A percentile compares a stretch with the other conserved stretches of the same genome.
These are phyloP conservation scores for Pythium diclinum DNA, from an alignment of 352 stramenopile genomes.

Conservation along the genomic window DNA sequence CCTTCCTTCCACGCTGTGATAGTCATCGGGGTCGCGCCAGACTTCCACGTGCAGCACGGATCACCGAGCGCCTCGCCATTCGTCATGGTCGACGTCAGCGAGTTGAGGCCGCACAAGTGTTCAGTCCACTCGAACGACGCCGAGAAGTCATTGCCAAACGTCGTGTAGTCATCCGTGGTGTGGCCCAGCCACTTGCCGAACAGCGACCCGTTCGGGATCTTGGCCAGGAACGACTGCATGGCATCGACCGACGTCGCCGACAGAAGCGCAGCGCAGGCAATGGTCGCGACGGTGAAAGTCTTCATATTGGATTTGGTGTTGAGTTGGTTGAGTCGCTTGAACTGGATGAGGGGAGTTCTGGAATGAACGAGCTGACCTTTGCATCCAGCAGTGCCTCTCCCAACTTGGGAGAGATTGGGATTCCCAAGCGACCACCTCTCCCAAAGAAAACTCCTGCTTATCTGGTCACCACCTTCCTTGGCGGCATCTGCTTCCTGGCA, in stretches of 20 bases:
- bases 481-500: too few species aligned
- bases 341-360: too few species aligned
- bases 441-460: too few species aligned
- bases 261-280: constrained; percentile 10
- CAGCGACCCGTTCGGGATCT: constrained; percentile 18
- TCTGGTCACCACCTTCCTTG: too few species aligned
- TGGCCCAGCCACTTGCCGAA: constrained; percentile 22
- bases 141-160: constrained; percentile 16
- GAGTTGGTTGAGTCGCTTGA: not conserved
- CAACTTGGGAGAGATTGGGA: too few species aligned
- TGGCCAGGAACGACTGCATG: constrained; percentile 13
- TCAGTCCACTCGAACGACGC: constrained; percentile 8
- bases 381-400: too few species aligned
- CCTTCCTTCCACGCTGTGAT: constrained; percentile 14
- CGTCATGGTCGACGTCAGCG: constrained; percentile 7
- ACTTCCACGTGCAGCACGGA: constrained; percentile 21
- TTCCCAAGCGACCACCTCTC: not conserved
- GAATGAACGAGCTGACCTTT: too few species aligned
- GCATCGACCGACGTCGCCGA: not conserved
- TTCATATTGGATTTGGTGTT: constrained; percentile 9
- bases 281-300: not conserved
- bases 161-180: constrained; percentile 6
- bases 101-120: constrained; percentile 5
- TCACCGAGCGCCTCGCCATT: constrained; percentile 17
- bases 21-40: not conserved